These are phyloP conservation scores for Berberis vulgaris DNA, from an alignment of 164 flowering plant species.

Conservation along the genomic window DNA sequence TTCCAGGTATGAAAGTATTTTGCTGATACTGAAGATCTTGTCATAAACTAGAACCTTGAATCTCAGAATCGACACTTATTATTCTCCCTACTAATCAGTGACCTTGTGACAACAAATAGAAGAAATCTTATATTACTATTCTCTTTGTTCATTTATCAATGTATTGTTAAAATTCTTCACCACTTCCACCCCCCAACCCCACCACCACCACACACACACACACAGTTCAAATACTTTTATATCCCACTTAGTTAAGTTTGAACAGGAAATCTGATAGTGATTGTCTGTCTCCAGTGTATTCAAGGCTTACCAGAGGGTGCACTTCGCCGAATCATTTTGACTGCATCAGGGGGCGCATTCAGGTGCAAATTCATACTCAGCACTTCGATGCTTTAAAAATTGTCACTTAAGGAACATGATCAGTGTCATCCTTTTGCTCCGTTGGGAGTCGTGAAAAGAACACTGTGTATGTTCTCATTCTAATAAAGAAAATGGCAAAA, in stretches of 20 bases:
- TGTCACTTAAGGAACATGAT: not conserved
- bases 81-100: too few relatives aligned
- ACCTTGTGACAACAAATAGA: too few relatives aligned
- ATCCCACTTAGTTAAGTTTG: not conserved
- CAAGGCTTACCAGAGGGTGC: conserved; percentile 97
- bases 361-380: conserved; percentile 35
- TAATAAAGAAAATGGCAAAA: too few relatives aligned
- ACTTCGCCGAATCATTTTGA: conserved; percentile 75
- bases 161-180: too few relatives aligned
- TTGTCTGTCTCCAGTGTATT: conserved; percentile 65
- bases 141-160: too few relatives aligned
- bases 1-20: conserved; percentile 57
- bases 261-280: conserved; percentile 12
- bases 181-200: too few relatives aligned
- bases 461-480: too few relatives aligned
- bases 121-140: too few relatives aligned
- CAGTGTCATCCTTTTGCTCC: too few relatives aligned
- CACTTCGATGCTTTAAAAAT: not conserved
- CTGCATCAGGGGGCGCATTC: conserved; percentile 99
- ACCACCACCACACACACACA: not conserved
- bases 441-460: too few relatives aligned
- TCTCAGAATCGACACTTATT: too few relatives aligned
- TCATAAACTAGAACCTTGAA: not conserved
- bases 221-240: not conserved
- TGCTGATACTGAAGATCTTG: not conserved